A percentile compares a stretch with the other conserved stretches of the same genome.
Conservation (phyloP, 2,329 filamentous ascomycete species). For the Phaeosphaeriaceae sp. region DNA sequence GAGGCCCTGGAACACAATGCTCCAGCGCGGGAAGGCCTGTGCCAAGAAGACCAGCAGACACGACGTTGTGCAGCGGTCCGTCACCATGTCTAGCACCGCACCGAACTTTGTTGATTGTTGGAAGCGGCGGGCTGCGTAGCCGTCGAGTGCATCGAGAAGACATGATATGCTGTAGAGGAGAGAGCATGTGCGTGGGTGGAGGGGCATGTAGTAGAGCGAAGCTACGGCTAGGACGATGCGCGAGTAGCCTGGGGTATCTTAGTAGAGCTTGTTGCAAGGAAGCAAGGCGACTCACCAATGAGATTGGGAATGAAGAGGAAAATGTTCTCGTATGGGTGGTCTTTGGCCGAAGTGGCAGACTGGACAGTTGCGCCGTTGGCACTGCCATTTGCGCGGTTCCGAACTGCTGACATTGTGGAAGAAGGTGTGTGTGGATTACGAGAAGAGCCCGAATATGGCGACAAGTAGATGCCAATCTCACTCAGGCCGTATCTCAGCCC, state of each 20-base stretch:
- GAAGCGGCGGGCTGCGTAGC: slow-evolving; percentile 84
- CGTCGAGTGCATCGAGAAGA: slow-evolving; percentile 92
- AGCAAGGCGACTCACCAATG: slow-evolving; percentile 51
- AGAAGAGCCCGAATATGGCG: neutral
- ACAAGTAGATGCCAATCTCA: neutral
- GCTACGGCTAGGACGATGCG: slow-evolving; percentile 72
- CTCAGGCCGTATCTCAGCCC: neutral
- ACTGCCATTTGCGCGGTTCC: slow-evolving; percentile 36
- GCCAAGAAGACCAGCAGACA: slow-evolving; percentile 94
- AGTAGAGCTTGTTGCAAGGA: slow-evolving; percentile 7
- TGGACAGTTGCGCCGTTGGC: slow-evolving; percentile 36
- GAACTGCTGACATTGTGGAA: slow-evolving; percentile 35
- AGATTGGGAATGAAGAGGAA: slow-evolving; percentile 62
- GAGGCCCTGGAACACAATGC: slow-evolving; percentile 90
- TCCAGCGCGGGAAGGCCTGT: slow-evolving; percentile 92
- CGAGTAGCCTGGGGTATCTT: slow-evolving; percentile 52
- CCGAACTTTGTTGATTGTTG: slow-evolving; percentile 95
- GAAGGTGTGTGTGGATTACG: neutral
- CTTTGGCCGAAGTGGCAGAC: slow-evolving; percentile 17
- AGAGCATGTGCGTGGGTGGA: slow-evolving; percentile 95
- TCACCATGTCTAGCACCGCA: slow-evolving; percentile 98
- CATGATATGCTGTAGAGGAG: slow-evolving; percentile 92
- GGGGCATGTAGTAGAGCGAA: slow-evolving; percentile 98
- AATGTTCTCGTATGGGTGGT: slow-evolving; percentile 59
- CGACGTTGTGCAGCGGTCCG: slow-evolving; percentile 94